Evolutionary conservation across 2,329 filamentous ascomycete species (phyloP), one percentile per base, ranked within the genome.

Genomic region (Colletotrichum tropicicola): DNA sequence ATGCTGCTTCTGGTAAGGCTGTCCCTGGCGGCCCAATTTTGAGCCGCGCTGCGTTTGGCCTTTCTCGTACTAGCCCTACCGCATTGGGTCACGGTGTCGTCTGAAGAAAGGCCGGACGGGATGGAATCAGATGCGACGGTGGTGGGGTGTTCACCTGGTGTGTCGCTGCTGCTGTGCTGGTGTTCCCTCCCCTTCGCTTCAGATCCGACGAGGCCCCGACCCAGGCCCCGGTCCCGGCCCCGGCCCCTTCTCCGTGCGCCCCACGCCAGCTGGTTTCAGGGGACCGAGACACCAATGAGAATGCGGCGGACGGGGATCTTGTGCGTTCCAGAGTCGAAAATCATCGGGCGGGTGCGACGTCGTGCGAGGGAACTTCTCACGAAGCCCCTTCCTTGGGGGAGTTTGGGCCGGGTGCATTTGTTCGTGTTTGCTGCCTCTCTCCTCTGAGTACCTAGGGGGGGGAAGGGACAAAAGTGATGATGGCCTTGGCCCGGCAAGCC

Each of bases 131-230:
- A 48, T 60, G 48, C 43, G 56, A 59, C 56, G 32, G 41, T 6
- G 32, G 39, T 32, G 32, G 41, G 48, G 61, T 12, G 39, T 65
- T 65, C 56, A 32, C 37, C 47, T 51, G 32, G 43, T 56, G 41
- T 43, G n/a, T n/a, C n/a, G n/a, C n/a, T n/a, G n/a, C n/a, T n/a
- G n/a, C n/a, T n/a, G n/a, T n/a, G n/a, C n/a, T n/a, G n/a, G n/a
- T n/a, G n/a, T n/a, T n/a, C n/a, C n/a, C n/a, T n/a, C n/a, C 48
- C 21, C 48, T 32, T 37, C 47, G 47, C 47, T 59, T 59, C 45
- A 57, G 58, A 62, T 62, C 59, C 52, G 59, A 62, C 17, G 17
- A 48, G 30, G 13, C 51, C 58, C 51, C n/a, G n/a, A n/a, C n/a
- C n/a, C n/a, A n/a, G n/a, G n/a, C n/a, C n/a, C n/a, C n/a, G n/a